A percentile compares a stretch with the other conserved stretches of the same genome.
Conservation (phyloP, 176 grass and related monocot genomes). For the Musa itinerans region DNA sequence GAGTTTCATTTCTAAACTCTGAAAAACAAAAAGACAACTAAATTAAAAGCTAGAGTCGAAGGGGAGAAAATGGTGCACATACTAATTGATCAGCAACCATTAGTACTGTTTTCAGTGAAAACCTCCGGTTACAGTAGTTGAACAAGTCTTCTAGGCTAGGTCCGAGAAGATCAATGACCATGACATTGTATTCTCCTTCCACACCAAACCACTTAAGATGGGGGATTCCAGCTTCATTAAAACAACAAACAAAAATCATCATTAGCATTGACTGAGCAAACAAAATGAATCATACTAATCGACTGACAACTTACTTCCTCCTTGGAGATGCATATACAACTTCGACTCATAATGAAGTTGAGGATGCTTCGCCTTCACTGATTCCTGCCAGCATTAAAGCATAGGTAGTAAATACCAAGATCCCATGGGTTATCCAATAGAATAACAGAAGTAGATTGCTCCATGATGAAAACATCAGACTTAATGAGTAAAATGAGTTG, state of each 20-base stretch:
- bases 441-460: no score
- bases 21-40: not conserved
- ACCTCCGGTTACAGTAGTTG: conserved; percentile 69
- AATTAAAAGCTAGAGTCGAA: not conserved
- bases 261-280: not conserved
- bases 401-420: not conserved
- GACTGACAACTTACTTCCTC: conserved; percentile 61
- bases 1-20: not conserved
- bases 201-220: conserved; percentile 76
- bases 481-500: not conserved
- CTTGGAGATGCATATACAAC: conserved; percentile 63
- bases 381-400: conserved; percentile 34
- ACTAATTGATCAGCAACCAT: conserved; percentile 85
- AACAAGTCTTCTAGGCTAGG: conserved; percentile 76
- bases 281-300: not conserved
- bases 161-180: conserved; percentile 79
- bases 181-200: conserved; percentile 74
- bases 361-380: conserved; percentile 70
- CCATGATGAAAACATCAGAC: not conserved
- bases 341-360: conserved; percentile 83
- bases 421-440: not conserved
- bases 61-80: conserved; percentile 2
- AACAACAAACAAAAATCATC: not conserved
- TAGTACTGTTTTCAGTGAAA: conserved; percentile 65
- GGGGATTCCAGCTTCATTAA: conserved; percentile 47